Percentiles rank a stretch among this genome's conserved stretches.
These are phyloP conservation scores for Cucumis hystrix DNA, from an alignment of 306 rosid genomes.

Conservation along the genomic window DNA sequence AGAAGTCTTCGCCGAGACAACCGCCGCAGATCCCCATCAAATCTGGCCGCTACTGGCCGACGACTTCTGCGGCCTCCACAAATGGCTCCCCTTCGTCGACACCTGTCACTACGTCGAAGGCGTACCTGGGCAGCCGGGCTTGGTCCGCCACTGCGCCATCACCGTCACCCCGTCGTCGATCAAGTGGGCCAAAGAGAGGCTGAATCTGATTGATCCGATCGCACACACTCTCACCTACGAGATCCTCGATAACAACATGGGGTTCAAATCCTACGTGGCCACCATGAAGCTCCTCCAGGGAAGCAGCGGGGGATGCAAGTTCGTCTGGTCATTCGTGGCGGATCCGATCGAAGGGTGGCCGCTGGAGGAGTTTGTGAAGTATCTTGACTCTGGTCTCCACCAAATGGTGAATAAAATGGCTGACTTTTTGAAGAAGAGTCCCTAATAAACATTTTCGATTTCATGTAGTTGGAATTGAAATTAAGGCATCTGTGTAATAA, in stretches of 20 bases:
- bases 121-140: constrained; percentile 32
- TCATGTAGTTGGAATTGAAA: not conserved
- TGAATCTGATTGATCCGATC: constrained; percentile 18
- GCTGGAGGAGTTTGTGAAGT: constrained; percentile 18
- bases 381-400: constrained; percentile 11
- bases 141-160: constrained; percentile 29
- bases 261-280: constrained; percentile 31
- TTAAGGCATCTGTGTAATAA: no score
- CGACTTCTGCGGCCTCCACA: constrained; percentile 42
- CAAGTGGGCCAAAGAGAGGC: constrained; percentile 3
- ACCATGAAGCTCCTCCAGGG: constrained; percentile 15
- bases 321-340: constrained; percentile 42
- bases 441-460: no score
- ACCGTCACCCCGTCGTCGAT: not conserved
- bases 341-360: constrained; percentile 44
- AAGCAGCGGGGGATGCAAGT: constrained; percentile 25
- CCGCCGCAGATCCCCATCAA: not conserved
- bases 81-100: constrained; percentile 30
- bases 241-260: constrained; percentile 24
- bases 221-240: constrained; percentile 26
- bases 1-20: constrained; percentile 10
- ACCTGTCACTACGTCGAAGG: constrained; percentile 30
- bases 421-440: constrained; percentile 2
- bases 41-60: constrained; percentile 23
- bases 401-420: constrained; percentile 33